Percentiles rank a stretch among this genome's conserved stretches.
phyloP scores from a whole-genome alignment of 2,329 filamentous ascomycete genomes.

The Talaromyces marneffei region DNA sequence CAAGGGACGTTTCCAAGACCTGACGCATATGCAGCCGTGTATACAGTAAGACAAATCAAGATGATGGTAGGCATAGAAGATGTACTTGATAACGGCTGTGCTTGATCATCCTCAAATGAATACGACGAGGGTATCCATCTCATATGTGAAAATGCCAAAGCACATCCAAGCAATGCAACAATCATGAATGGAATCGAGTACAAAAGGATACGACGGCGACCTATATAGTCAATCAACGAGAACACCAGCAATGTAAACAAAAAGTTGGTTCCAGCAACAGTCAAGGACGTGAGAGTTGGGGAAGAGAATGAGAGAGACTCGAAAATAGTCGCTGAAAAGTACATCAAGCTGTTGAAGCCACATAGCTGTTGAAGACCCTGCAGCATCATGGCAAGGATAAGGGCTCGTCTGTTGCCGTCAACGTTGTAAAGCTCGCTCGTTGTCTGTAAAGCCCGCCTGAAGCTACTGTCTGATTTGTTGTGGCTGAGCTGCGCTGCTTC shows the following conservation, averaged over 20 bases:
- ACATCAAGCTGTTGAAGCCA: constrained; percentile 89
- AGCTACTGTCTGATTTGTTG: constrained; percentile 23
- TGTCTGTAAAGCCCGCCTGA: constrained; percentile 23
- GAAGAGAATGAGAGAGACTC: constrained; percentile 68
- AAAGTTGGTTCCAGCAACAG: constrained; percentile 78
- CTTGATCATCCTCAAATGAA: constrained; percentile 18
- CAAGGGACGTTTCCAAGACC: constrained; percentile 90
- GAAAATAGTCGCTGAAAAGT: constrained; percentile 81
- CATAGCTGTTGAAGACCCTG: constrained; percentile 85
- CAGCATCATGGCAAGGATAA: constrained; percentile 78
- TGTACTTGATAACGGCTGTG: constrained; percentile 20
- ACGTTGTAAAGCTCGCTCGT: constrained; percentile 29
- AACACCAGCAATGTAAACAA: constrained; percentile 71
- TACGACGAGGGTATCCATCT: constrained; percentile 35
- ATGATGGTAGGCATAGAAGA: constrained; percentile 49
- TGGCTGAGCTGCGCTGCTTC: constrained; percentile 49
- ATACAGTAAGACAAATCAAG: constrained; percentile 69
- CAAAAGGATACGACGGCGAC: constrained; percentile 72
- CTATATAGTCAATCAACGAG: constrained; percentile 70
- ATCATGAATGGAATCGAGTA: constrained; percentile 82
- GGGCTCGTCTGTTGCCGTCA: constrained; percentile 57
- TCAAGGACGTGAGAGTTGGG: constrained; percentile 73
- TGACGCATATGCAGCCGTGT: constrained; percentile 78
- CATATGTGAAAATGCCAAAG: constrained; percentile 65
- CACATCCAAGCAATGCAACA: constrained; percentile 62